These are phyloP conservation scores for Naganishia kalamii DNA, from an alignment of 768 basidiomycete species.

Conservation along the genomic window DNA sequence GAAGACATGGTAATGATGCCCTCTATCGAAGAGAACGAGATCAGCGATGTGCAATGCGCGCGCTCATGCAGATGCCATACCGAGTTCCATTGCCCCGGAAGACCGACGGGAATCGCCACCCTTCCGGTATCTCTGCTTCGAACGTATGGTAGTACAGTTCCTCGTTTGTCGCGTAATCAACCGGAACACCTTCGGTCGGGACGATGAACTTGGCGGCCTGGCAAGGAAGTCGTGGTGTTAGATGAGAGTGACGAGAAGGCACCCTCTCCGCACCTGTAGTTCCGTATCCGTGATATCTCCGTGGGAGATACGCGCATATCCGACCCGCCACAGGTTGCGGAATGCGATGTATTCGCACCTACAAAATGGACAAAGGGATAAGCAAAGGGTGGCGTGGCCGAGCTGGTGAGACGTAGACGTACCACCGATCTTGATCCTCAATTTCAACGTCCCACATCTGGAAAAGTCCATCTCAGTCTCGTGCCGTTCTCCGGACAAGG, in stretches of 20 bases:
- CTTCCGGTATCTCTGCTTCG: conserved; percentile 61
- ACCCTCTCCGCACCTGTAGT: conserved; percentile 50
- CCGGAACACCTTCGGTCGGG: conserved; percentile 55
- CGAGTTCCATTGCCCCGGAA: conserved; percentile 40
- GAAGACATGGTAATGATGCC: conserved; percentile 41
- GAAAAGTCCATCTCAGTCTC: too few species aligned
- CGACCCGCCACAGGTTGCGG: conserved; percentile 51
- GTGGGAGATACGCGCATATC: conserved; percentile 71
- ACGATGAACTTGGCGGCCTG: conserved; percentile 76
- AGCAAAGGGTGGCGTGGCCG: conserved; percentile 34
- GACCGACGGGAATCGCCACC: conserved; percentile 41
- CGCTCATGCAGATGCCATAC: not conserved
- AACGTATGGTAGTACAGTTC: conserved; percentile 63
- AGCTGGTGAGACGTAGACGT: not conserved
- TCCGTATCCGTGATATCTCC: conserved; percentile 85
- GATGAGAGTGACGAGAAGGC: not conserved
- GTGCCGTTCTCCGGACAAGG: too few species aligned
- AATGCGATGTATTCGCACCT: conserved; percentile 90
- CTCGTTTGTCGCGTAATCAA: conserved; percentile 57
- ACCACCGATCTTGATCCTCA: conserved; percentile 21
- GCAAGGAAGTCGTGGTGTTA: not conserved
- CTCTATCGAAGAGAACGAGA: conserved; percentile 9
- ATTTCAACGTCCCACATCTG: conserved; percentile 16
- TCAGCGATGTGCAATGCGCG: not conserved
- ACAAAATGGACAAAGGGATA: conserved; percentile 68